Evolutionary conservation across 352 stramenopile genomes (phyloP), one percentile per base, ranked within the genome.

Genomic region (Phytophthora podocarpi): DNA sequence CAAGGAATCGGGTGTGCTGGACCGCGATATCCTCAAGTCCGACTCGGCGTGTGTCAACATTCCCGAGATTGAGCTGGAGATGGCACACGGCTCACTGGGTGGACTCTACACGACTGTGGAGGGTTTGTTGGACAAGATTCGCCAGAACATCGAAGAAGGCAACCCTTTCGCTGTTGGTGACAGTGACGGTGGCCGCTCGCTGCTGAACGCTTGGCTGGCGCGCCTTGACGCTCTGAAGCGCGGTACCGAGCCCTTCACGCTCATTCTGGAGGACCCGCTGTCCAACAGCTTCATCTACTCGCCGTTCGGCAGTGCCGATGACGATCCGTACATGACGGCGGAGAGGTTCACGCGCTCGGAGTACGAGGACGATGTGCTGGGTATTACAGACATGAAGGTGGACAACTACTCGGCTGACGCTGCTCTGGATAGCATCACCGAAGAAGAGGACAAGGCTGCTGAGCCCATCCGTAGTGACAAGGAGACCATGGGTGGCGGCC

Each of bases 61-160:
- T 64, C 90, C 93, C 1, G 92, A 98, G 60, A 77, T 98, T 31
- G 90, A 97, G 46, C 66, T 98, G 20, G 89, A 98, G 66, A 79
- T 98, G 63, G 74, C 84, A 18, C 83, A 95, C 50, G 91, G 91
- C 12, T 94, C 90, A 20, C 64, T 98, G 3, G 91, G 85, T 60
- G 91, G 93, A 21, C 45, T 98, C 13, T 98, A 98, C 68, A 97
- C 93, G 16, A 98, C 93, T 11, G 78, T 98, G n/a, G 93, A 98
- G 63, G 94, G 94, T 27, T 60, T 98, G 26, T 63, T 98, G 1
- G 72, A 88, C 35, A 93, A 95, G 65, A 87, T 98, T 40, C 73
- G 80, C 23, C 81, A 93, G 54, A 80, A 82, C 31, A 80, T 98
- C 32, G 72, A 80, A 18, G 64, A 83, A 27, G 79, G 77, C 13